Conservation (phyloP, 2,329 filamentous ascomycete species). For the Ophiostoma angusticollis region DNA sequence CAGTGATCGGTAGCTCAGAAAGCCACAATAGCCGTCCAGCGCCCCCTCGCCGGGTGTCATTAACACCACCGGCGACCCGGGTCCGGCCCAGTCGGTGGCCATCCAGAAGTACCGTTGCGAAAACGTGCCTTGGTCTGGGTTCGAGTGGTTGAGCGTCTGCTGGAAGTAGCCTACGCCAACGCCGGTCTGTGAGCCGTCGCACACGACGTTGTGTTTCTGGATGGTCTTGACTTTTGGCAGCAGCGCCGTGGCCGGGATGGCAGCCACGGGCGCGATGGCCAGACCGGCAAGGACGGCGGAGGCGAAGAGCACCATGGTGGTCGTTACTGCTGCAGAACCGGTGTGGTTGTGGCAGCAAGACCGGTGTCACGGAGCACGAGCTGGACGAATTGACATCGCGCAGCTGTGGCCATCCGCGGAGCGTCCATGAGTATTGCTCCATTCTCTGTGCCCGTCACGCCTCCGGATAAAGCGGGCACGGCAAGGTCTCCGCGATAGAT, state of each 20-base stretch:
- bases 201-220: not conserved
- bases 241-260: not conserved
- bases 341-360: too few relatives aligned
- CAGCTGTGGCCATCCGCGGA: too few relatives aligned
- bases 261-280: too few relatives aligned
- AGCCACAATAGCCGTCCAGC: not conserved
- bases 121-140: constrained; percentile 2
- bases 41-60: constrained; percentile 5
- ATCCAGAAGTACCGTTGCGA: constrained; percentile 8
- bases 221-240: not conserved
- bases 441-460: too few relatives aligned
- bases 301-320: too few relatives aligned
- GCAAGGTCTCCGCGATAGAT: too few relatives aligned
- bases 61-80: constrained; percentile 9
- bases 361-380: too few relatives aligned
- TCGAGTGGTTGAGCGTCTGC: constrained; percentile 7
- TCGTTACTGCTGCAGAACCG: too few relatives aligned
- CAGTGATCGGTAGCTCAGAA: not conserved
- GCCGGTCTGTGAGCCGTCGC: not conserved
- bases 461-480: too few relatives aligned
- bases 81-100: constrained; percentile 4
- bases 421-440: too few relatives aligned
- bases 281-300: too few relatives aligned
- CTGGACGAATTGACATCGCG: too few relatives aligned
- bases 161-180: constrained; percentile 5